Base-by-base conservation (phyloP, 495 filamentous ascomycete genomes). In the Neurospora tetrasperma region DNA sequence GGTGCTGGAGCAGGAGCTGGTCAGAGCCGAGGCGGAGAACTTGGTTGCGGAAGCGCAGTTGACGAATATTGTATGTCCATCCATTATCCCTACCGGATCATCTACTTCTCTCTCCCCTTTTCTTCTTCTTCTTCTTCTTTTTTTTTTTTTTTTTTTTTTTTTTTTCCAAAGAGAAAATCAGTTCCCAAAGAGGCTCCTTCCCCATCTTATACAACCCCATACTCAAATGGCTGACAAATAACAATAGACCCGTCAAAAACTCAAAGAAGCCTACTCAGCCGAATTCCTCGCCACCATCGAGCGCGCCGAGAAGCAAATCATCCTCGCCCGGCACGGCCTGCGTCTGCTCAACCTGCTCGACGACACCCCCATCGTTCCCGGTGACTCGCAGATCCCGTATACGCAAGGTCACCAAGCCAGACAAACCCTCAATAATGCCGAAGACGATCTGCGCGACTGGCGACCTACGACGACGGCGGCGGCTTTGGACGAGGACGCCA, bases 21-120 rank as follows among this genome's bases (percentile, higher is more conserved):
- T 98, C 7, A 85, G 96, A 74, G 94, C 94, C 18, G 96, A 98
- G 86, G 96, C 96, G 7, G 94, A 98, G 85, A 94, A 91, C 74
- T 80, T 98, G 71, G 96, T 99, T 76, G 96, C 96, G 4, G 96
- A 99, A 82, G 96, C 96, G 27, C 96, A 99, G 83, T 85, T 99
- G 83, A 95, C 92, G 70, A 98, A 98, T 81, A 89, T 97, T 74
- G 93, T 95, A 84, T 23, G 89, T 80, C 12, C 46, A 43, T 66
- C 66, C 54, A 14, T 14, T 71, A 20, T 62, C 31, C 16, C 11
- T 38, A 39, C 39, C 39, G 39, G 4, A 6, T 6, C 35, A 38
- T 5, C 0, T 31, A 31, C 27, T 31, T 31, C 27, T 31, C 27
- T 38, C 35, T 6, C 39, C 16, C 44, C 23, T 16, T 1, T 9